phyloP scores from a whole-genome alignment of 148 eudicot species.

The Heliamphora exappendiculata region DNA sequence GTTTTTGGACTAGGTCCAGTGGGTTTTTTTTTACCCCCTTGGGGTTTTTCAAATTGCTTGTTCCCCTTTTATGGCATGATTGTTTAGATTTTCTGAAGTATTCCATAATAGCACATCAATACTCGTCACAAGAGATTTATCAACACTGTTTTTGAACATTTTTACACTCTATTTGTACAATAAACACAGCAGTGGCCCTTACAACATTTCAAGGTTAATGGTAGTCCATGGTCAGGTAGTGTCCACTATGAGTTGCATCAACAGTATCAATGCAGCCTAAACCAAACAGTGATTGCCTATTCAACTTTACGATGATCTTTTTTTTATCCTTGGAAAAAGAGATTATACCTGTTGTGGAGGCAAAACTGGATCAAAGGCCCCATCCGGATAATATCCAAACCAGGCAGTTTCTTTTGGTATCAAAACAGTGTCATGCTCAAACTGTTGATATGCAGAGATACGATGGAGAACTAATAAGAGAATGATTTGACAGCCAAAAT shows the following conservation, averaged over 20 bases:
- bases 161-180: too few relatives aligned
- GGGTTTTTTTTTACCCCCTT: too few relatives aligned
- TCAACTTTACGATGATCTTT: neutral
- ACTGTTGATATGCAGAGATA: slow-evolving; percentile 28
- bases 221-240: too few relatives aligned
- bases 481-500: neutral
- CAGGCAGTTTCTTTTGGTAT: slow-evolving; percentile 90
- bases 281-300: neutral
- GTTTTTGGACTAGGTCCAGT: too few relatives aligned
- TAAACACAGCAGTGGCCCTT: too few relatives aligned
- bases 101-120: too few relatives aligned
- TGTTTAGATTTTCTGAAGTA: too few relatives aligned
- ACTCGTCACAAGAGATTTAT: too few relatives aligned
- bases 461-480: slow-evolving; percentile 1
- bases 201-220: too few relatives aligned
- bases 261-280: neutral
- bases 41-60: too few relatives aligned
- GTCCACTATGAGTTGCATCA: neutral
- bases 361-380: slow-evolving; percentile 60
- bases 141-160: too few relatives aligned
- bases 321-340: neutral
- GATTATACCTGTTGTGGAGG: slow-evolving; percentile 61
- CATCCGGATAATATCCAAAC: slow-evolving; percentile 96
- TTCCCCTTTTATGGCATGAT: too few relatives aligned
- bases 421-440: slow-evolving; percentile 73